Base-by-base conservation (phyloP, 768 basidiomycete genomes). In the Collybia nuda region DNA sequence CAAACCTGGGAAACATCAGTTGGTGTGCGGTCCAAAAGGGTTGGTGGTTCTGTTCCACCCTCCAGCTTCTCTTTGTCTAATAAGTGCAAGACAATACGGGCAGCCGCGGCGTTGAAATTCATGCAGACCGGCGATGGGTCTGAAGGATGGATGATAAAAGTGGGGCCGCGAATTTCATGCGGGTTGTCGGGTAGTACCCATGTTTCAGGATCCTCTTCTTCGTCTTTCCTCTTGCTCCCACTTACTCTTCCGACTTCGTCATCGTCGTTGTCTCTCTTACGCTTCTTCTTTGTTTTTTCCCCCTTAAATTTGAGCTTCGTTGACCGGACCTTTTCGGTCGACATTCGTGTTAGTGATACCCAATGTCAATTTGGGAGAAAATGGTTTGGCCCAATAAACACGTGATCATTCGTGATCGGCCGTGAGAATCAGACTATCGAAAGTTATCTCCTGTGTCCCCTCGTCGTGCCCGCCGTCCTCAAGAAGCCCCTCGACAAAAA, bases 251-350 rank as follows among this genome's bases (percentile, higher is more conserved):
- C 69, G 29, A 70, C 73, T 28, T 76, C 81, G 24, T 76, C 80
- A 9, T 78, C 76, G 11, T 76, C 80, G 8, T 78, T 75, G 11
- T 83, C 81, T 57, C 84, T 75, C 63, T 84, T 91, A 46, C 90
- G 78, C 64, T 93, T 93, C 77, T 89, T 92, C 74, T 82, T 85
- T 1, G 76, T 66, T 68, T 91, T 91, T 42, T 94, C 92, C 6
- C 92, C 92, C 63, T 95, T 95, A 71, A 94, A 94, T 58, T 84
- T 90, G 55, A 94, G 84, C 62, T 86, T 91, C 11, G 81, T 82
- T 2, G 88, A 79, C 55, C 86, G 85, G 24, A 84, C 75, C 63
- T 80, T 82, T 51, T 67, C 57, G 19, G 68, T 66, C 15, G 69
- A 60, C 69, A 70, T 70, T 48, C 46, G 41, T 19, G 53, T 46